Conservation (phyloP, 441 rosid genomes). For the Erysimum pusillum region DNA sequence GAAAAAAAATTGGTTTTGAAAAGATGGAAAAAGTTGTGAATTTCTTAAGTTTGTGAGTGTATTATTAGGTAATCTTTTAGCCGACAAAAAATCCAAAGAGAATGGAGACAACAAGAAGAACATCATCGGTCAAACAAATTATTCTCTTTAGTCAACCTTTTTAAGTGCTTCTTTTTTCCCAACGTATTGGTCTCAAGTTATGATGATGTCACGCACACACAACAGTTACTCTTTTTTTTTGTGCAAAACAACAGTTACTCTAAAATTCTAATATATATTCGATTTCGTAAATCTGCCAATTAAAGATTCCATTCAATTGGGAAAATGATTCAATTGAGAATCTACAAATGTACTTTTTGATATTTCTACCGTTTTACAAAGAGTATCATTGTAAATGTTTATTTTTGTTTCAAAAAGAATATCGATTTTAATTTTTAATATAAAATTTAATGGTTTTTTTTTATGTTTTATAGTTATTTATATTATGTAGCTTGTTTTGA, state of each 20-base stretch:
- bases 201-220: slow-evolving; percentile 44
- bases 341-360: too few relatives aligned
- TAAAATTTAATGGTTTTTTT: too few relatives aligned
- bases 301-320: neutral
- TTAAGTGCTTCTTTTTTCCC: slow-evolving; percentile 29
- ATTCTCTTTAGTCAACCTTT: slow-evolving; percentile 27
- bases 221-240: neutral
- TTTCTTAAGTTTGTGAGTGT: slow-evolving; percentile 40
- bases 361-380: too few relatives aligned
- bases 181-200: slow-evolving; percentile 33
- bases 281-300: neutral
- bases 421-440: too few relatives aligned
- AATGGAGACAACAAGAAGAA: slow-evolving; percentile 39
- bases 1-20: slow-evolving; percentile 30
- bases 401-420: too few relatives aligned
- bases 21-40: slow-evolving; percentile 12
- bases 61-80: slow-evolving; percentile 38
- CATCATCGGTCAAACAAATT: slow-evolving; percentile 43
- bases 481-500: too few relatives aligned
- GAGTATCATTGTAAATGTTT: too few relatives aligned
- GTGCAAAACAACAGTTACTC: too few relatives aligned
- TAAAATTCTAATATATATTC: neutral
- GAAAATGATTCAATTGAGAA: neutral
- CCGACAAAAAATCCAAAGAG: slow-evolving; percentile 42
- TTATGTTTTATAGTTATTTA: too few relatives aligned